Conservation (phyloP, 805 yeast species). For the Candida ipomoeae region DNA sequence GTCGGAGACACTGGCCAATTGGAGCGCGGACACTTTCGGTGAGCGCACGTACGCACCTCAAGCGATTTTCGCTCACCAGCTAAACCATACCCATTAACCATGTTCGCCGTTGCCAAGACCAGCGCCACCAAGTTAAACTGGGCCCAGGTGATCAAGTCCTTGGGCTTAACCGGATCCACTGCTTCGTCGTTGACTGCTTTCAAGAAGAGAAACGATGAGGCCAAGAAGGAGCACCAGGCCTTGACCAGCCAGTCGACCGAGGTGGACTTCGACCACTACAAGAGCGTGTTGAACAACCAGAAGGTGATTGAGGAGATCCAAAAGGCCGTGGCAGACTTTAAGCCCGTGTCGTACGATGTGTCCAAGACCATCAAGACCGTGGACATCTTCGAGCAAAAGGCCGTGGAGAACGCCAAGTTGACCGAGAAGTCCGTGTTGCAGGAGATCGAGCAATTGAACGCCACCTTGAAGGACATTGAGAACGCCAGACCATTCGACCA, state of each 20-base stretch:
- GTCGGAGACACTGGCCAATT: constrained; percentile 16
- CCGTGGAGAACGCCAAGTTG: constrained; percentile 88
- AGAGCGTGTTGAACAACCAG: constrained; percentile 73
- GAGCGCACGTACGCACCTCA: constrained; percentile 14
- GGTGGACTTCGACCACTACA: constrained; percentile 82
- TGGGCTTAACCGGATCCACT: constrained; percentile 91
- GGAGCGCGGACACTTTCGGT: constrained; percentile 6
- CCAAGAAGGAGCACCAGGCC: constrained; percentile 73
- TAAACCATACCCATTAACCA: constrained; percentile 1
- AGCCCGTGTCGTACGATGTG: constrained; percentile 81
- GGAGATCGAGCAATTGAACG: constrained; percentile 80
- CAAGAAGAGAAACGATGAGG: constrained; percentile 98
- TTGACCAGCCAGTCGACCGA: constrained; percentile 67
- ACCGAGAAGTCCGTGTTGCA: constrained; percentile 86
- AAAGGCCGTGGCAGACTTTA: constrained; percentile 66
- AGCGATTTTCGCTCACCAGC: constrained; percentile 4
- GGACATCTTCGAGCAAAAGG: constrained; percentile 91
- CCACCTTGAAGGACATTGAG: constrained; percentile 90
- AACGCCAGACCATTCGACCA: constrained; percentile 96
- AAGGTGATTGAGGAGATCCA: constrained; percentile 78
- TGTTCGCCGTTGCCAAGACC: constrained; percentile 44
- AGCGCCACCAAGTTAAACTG: constrained; percentile 90
- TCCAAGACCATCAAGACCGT: constrained; percentile 88
- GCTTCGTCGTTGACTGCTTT: constrained; percentile 84
- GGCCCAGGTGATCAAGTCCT: constrained; percentile 82